Conservation (phyloP, 805 yeast species). For the Yamadazyma sp. region DNA sequence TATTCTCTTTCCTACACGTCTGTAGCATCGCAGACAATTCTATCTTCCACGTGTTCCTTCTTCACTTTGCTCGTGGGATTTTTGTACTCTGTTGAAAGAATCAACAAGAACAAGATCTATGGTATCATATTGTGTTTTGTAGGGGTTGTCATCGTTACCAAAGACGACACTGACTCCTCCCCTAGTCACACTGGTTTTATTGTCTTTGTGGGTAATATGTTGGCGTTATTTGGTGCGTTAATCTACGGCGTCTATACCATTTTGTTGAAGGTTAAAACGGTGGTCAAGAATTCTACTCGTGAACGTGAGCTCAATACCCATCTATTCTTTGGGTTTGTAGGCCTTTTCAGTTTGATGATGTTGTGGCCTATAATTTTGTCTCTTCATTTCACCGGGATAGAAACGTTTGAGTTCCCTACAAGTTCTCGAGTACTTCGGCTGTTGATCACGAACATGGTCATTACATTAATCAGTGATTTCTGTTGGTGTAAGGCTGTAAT, state of each 20-base stretch:
- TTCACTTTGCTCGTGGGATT: conserved; percentile 87
- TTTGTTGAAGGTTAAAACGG: conserved; percentile 67
- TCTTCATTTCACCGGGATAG: conserved; percentile 63
- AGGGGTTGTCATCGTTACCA: conserved; percentile 81
- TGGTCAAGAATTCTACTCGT: conserved; percentile 42
- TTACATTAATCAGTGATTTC: conserved; percentile 85
- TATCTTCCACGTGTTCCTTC: conserved; percentile 89
- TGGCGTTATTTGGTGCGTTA: conserved; percentile 85
- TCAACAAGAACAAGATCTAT: conserved; percentile 60
- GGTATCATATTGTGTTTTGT: conserved; percentile 71
- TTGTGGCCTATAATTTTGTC: conserved; percentile 82
- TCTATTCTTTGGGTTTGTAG: conserved; percentile 93
- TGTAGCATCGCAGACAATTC: conserved; percentile 91
- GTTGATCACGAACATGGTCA: conserved; percentile 62
- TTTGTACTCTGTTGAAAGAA: conserved; percentile 64
- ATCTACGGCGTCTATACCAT: conserved; percentile 91
- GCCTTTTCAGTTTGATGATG: conserved; percentile 69
- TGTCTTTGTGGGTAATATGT: conserved; percentile 63
- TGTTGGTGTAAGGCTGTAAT: conserved; percentile 97
- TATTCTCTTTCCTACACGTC: conserved; percentile 85
- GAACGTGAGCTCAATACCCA: conserved; percentile 81
- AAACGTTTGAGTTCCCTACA: conserved; percentile 70
- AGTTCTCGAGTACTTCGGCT: conserved; percentile 50
- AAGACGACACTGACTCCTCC: conserved; percentile 54
- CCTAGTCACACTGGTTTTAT: conserved; percentile 21